Evolutionary conservation across 129 eudicot species (phyloP).

Genomic region (Calendula officinalis): DNA sequence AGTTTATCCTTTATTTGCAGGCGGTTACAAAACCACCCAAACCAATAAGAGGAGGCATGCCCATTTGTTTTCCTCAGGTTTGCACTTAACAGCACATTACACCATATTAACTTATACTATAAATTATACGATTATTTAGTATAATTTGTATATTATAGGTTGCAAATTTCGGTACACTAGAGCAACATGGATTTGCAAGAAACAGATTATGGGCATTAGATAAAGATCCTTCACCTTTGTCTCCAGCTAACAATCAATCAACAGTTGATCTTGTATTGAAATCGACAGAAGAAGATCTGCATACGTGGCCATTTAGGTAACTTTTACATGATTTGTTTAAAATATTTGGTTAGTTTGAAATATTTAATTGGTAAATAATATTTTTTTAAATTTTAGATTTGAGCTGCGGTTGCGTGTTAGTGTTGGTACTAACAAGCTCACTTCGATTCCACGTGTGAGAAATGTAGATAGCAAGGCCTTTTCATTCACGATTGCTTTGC

Average conservation of each 20-base stretch:
- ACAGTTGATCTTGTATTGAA: slow-evolving; percentile 74
- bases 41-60: slow-evolving; percentile 77
- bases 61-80: slow-evolving; percentile 88
- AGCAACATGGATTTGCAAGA: slow-evolving; percentile 86
- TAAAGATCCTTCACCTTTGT: slow-evolving; percentile 62
- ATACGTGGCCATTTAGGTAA: slow-evolving; percentile 79
- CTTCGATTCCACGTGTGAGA: slow-evolving; percentile 84
- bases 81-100: slow-evolving; percentile 5
- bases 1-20: slow-evolving; percentile 38
- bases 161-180: slow-evolving; percentile 68
- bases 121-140: slow-evolving; percentile 20
- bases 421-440: slow-evolving; percentile 60
- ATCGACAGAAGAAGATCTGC: slow-evolving; percentile 80
- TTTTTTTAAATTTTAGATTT: slow-evolving; percentile 43
- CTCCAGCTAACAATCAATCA: slow-evolving; percentile 59
- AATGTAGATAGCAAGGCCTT: slow-evolving; percentile 70
- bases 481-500: slow-evolving; percentile 63
- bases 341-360: background rate
- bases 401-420: slow-evolving; percentile 74
- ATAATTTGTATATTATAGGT: slow-evolving; percentile 41
- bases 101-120: slow-evolving; percentile 1
- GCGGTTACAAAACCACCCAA: slow-evolving; percentile 63
- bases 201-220: slow-evolving; percentile 80
- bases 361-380: background rate
- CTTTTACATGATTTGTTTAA: background rate